Percentiles rank a stretch among this genome's conserved stretches.
Conservation (phyloP, 2,329 filamentous ascomycete species). For the Hymenoscyphus scutula region DNA sequence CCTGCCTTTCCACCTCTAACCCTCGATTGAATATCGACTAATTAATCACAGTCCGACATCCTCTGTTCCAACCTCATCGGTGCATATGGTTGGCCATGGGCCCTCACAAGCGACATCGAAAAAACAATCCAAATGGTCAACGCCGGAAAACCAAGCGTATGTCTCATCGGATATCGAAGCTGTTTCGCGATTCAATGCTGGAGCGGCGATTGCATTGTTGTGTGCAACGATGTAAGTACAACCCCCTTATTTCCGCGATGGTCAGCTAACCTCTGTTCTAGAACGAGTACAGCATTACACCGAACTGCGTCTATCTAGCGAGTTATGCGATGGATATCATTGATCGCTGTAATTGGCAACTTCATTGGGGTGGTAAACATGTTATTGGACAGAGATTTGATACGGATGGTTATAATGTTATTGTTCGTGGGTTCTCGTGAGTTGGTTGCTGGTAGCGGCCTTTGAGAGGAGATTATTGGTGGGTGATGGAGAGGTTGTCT, state of each 20-base stretch:
- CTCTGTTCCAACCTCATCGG: neutral
- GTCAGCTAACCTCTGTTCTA: neutral
- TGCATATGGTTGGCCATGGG: neutral
- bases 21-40: neutral
- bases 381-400: neutral
- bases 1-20: neutral
- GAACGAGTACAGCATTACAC: neutral
- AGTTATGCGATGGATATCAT: neutral
- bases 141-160: neutral
- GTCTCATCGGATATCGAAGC: neutral
- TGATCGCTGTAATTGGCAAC: neutral
- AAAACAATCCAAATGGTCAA: neutral
- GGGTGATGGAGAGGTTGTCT: no score
- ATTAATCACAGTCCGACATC: neutral
- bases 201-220: neutral
- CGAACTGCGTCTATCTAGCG: neutral
- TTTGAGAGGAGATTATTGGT: no score
- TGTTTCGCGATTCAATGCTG: neutral
- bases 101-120: neutral
- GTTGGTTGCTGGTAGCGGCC: no score
- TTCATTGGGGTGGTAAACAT: neutral
- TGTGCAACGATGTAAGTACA: neutral
- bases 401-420: slow-evolving; percentile 1
- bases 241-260: neutral
- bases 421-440: slow-evolving; percentile 1